phyloP scores from a whole-genome alignment of 2,329 filamentous ascomycete genomes.

The Teratosphaeria pseudoeucalypti region DNA sequence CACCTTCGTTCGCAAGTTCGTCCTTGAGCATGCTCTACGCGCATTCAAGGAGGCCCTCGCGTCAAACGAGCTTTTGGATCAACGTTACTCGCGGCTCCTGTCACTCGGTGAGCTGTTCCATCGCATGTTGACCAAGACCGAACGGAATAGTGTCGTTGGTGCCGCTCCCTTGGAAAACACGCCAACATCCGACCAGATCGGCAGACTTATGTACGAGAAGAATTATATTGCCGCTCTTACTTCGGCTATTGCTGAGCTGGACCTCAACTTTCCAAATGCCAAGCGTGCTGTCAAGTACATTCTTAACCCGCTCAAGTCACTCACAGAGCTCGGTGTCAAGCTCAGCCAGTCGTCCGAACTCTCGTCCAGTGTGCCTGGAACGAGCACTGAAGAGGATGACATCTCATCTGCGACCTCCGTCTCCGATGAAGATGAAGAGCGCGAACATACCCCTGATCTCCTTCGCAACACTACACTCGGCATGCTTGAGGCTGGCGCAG shows the following conservation, averaged over 20 bases:
- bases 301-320: conserved; percentile 71
- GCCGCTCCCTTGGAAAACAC: background rate
- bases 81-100: conserved; percentile 79
- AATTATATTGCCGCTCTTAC: conserved; percentile 85
- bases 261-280: conserved; percentile 85
- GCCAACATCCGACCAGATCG: conserved; percentile 53
- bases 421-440: conserved; percentile 50
- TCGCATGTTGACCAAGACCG: conserved; percentile 68
- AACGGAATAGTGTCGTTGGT: conserved; percentile 2
- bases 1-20: conserved; percentile 86
- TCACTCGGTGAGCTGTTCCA: conserved; percentile 86
- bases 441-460: conserved; percentile 91
- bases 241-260: conserved; percentile 85
- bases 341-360: conserved; percentile 75
- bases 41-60: conserved; percentile 80
- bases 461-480: conserved; percentile 94
- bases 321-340: conserved; percentile 78
- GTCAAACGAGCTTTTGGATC: conserved; percentile 69
- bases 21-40: conserved; percentile 83
- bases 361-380: conserved; percentile 47
- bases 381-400: conserved; percentile 68
- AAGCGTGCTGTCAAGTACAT: conserved; percentile 96
- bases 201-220: conserved; percentile 97
- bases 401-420: conserved; percentile 79
- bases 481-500: conserved; percentile 77